Conservation (phyloP, 2,329 filamentous ascomycete species). For the Lachnellula suecica region DNA sequence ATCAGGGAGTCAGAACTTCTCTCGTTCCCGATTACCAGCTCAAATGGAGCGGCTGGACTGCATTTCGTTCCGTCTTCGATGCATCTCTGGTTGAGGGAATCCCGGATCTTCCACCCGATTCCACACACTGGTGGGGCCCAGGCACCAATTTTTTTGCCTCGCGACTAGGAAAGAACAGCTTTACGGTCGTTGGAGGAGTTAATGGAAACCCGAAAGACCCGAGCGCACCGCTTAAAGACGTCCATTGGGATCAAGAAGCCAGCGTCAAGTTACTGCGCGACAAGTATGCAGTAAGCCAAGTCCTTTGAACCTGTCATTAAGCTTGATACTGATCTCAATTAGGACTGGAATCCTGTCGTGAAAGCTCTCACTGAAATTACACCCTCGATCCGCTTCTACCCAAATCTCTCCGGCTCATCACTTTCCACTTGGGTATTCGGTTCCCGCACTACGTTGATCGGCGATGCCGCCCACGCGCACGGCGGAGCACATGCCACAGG, state of each 20-base stretch:
- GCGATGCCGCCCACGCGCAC: constrained; percentile 40
- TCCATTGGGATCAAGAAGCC: constrained; percentile 30
- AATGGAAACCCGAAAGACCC: constrained; percentile 28
- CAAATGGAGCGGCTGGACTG: constrained; percentile 38
- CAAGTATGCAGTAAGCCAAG: constrained; percentile 25
- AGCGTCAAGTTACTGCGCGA: constrained; percentile 29
- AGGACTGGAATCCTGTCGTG: constrained; percentile 38
- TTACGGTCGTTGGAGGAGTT: constrained; percentile 33
- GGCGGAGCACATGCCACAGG: constrained; percentile 39
- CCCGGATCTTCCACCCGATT: constrained; percentile 34
- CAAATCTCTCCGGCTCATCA: constrained; percentile 33
- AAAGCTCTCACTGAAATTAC: constrained; percentile 33
- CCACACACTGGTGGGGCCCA: constrained; percentile 36
- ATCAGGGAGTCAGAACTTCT: constrained; percentile 22
- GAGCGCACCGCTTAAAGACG: constrained; percentile 20
- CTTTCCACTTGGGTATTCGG: constrained; percentile 33
- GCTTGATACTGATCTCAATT: background rate
- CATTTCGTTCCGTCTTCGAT: constrained; percentile 37
- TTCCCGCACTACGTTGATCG: constrained; percentile 33
- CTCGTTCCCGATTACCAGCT: constrained; percentile 32
- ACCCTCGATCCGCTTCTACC: constrained; percentile 35
- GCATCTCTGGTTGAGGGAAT: constrained; percentile 33
- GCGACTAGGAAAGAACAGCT: constrained; percentile 27
- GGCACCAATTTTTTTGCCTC: constrained; percentile 34
- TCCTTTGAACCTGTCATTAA: background rate